A percentile compares a stretch with the other conserved stretches of the same genome.
These are phyloP conservation scores for Aspergillus nidulans DNA, from an alignment of 495 filamentous ascomycete species.

Conservation along the genomic window DNA sequence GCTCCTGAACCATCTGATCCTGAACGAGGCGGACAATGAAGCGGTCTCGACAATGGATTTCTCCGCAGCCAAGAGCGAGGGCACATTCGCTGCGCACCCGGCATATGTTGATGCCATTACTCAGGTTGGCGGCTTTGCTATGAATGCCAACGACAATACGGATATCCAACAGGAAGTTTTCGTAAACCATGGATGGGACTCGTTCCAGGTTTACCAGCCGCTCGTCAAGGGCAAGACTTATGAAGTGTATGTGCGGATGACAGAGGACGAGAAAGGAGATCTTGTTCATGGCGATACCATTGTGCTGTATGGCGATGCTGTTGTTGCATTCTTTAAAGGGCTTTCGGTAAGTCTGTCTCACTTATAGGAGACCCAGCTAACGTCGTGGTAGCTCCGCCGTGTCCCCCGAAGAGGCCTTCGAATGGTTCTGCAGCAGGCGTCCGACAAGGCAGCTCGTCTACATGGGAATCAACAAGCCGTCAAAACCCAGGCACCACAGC, in stretches of 20 bases:
- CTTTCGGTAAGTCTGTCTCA: slow-evolving; percentile 43
- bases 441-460: neutral
- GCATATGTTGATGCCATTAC: neutral
- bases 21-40: neutral
- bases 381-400: slow-evolving; percentile 48
- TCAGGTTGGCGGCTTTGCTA: slow-evolving; percentile 67
- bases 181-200: slow-evolving; percentile 71
- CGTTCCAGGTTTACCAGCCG: slow-evolving; percentile 59
- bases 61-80: neutral
- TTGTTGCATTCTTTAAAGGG: slow-evolving; percentile 62
- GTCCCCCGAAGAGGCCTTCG: slow-evolving; percentile 45
- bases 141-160: slow-evolving; percentile 68
- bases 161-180: slow-evolving; percentile 65
- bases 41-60: neutral
- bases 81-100: neutral
- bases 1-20: neutral
- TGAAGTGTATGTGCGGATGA: slow-evolving; percentile 62
- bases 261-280: slow-evolving; percentile 33
- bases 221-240: slow-evolving; percentile 60
- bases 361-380: neutral
- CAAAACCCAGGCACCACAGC: slow-evolving; percentile 22
- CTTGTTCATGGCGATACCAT: slow-evolving; percentile 47
- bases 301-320: slow-evolving; percentile 47
- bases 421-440: neutral
- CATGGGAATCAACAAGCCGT: neutral